Base-by-base conservation (phyloP, 139 green algal species). In the Chlamydomonas schloesseri region DNA sequence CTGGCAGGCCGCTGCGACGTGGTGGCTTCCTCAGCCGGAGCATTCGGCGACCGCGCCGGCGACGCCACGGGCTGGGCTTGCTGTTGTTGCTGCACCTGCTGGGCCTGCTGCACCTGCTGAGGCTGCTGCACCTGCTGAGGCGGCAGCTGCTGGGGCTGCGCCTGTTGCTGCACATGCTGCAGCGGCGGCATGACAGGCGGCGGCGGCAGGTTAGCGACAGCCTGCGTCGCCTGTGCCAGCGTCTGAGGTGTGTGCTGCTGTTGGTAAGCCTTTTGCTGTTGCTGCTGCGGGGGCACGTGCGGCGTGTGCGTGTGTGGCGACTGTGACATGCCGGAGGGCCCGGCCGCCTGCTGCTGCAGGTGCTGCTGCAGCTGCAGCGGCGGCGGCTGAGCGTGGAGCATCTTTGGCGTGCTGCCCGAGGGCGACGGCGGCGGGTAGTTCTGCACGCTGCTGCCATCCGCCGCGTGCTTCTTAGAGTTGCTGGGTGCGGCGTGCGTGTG, bases 401-500 rank as follows among this genome's bases (percentile, higher is more conserved):
- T 13, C 70, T 87, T 80, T 28, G 62, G 76, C 3, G 23, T 50
- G 42, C 42, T 50, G 42, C 42, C 57, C 18, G 72, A 37, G 60
- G 68, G 72, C 17, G 83, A 76, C 18, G 62, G 65, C 15, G 64
- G 73, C n/a, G 34, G 14, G 60, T 71, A 47, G n/a, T 31, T 24
- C 20, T 64, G 65, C 50, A 76, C 57, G 81, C 68, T 79, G 53
- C 81, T 80, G 55, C 79, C 81, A 10, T 34, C 24, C 1, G 42
- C 42, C 42, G 69, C 34, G 36, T 81, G 55, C 75, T 71, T 89
- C 50, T 42, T 69, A 17, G 60, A 23, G 78, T 26, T 88, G n/a
- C 55, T 37, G 58, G 71, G 58, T 15, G 58, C 72, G 23, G n/a
- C 70, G 1, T 62, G 81, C n/a, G 68, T 20, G 2, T 53, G 53